phyloP scores from a whole-genome alignment of 345 rosid species.

The Eucalyptus virginea region DNA sequence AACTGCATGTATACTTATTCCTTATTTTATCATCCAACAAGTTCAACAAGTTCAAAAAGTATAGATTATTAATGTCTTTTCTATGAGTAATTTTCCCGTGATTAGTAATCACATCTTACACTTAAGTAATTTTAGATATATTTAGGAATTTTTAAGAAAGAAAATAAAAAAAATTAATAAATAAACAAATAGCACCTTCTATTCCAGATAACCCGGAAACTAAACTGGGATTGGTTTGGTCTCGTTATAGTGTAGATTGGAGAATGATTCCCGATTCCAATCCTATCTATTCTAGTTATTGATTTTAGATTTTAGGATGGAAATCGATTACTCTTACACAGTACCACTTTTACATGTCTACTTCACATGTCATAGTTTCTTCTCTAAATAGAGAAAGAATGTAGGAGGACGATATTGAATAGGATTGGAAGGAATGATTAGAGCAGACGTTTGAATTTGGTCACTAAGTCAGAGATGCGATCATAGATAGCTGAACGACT shows the following conservation, averaged over 20 bases:
- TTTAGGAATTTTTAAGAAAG: background rate
- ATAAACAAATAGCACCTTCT: background rate
- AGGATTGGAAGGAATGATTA: background rate
- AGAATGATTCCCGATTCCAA: too few species aligned
- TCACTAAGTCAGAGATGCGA: background rate
- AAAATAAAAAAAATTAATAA: rapidly evolving
- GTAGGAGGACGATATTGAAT: background rate
- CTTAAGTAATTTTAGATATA: too few species aligned
- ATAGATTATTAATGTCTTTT: too few species aligned
- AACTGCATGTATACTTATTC: rapidly evolving
- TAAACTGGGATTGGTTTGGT: background rate
- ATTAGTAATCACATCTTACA: background rate
- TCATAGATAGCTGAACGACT: background rate
- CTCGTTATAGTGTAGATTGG: too few species aligned
- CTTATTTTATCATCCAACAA: background rate
- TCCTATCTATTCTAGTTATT: rapidly evolving
- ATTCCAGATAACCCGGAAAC: too few species aligned
- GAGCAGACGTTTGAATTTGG: background rate
- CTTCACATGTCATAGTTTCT: background rate
- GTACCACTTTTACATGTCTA: background rate
- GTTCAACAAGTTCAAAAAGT: background rate
- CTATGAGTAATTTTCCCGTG: background rate
- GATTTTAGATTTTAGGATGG: too few species aligned
- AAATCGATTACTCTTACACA: too few species aligned
- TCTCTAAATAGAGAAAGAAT: background rate